These are phyloP conservation scores for Dioscorea alata DNA, from an alignment of 106 monocot genomes.

Conservation along the genomic window DNA sequence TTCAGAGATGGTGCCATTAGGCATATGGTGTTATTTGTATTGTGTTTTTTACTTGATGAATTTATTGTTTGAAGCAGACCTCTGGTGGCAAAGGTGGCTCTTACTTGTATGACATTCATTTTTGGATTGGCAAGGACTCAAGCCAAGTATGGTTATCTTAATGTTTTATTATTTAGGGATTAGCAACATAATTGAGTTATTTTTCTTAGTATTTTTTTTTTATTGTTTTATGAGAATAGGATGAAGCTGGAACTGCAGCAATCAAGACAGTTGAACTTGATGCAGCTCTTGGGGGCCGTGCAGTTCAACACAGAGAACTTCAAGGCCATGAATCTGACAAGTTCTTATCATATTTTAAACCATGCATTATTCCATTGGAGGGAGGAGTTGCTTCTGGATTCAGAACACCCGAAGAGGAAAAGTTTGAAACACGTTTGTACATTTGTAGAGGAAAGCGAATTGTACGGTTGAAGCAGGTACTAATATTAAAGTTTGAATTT, in stretches of 20 bases:
- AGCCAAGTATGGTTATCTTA: slow-evolving; percentile 33
- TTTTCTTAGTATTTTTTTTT: background rate
- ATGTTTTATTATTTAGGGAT: too few species aligned
- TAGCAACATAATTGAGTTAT: too few species aligned
- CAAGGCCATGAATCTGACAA: slow-evolving; percentile 72
- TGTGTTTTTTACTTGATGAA: background rate
- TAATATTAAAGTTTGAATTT: background rate
- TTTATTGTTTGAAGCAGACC: slow-evolving; percentile 20
- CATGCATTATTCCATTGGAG: slow-evolving; percentile 67
- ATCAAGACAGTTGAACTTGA: slow-evolving; percentile 72
- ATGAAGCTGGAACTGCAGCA: slow-evolving; percentile 72
- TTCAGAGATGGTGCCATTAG: too few species aligned
- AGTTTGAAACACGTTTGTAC: slow-evolving; percentile 57
- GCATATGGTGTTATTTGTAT: too few species aligned
- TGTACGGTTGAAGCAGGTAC: slow-evolving; percentile 60
- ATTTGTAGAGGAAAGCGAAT: slow-evolving; percentile 56
- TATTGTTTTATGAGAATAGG: too few species aligned
- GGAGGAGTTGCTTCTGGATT: slow-evolving; percentile 70
- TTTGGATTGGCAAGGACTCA: slow-evolving; percentile 67
- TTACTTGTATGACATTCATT: slow-evolving; percentile 54
- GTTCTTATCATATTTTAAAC: slow-evolving; percentile 69
- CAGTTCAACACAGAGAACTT: slow-evolving; percentile 60
- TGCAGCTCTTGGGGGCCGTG: slow-evolving; percentile 63
- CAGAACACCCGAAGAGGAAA: slow-evolving; percentile 41
- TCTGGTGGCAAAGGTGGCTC: slow-evolving; percentile 48